Conservation (phyloP, 441 rosid genomes). For the Erysimum pusillum region DNA sequence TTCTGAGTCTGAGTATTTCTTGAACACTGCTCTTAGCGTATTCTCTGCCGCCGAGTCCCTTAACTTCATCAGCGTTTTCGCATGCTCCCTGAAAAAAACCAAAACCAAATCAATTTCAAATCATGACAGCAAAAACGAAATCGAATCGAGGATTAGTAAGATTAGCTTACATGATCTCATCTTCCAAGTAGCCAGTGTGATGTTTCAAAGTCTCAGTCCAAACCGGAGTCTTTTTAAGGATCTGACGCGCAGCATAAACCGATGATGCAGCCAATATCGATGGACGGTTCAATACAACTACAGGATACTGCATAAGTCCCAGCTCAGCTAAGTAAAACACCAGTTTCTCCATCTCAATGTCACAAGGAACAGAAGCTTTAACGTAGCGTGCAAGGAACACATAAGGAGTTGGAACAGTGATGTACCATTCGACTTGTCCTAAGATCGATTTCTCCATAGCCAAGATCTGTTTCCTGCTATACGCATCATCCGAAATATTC, state of each 20-base stretch:
- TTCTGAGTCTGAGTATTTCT: constrained; percentile 54
- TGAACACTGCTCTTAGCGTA: constrained; percentile 53
- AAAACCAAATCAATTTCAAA: neutral
- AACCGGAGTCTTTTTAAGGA: constrained; percentile 49
- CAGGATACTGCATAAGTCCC: constrained; percentile 54
- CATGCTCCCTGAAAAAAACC: constrained; percentile 49
- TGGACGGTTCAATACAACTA: constrained; percentile 45
- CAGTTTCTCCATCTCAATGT: constrained; percentile 60
- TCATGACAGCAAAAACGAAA: neutral
- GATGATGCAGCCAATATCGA: constrained; percentile 65
- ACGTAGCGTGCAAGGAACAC: constrained; percentile 60
- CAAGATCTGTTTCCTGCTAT: constrained; percentile 50
- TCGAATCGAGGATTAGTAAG: too few species aligned
- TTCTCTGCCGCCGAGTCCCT: constrained; percentile 54
- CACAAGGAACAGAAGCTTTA: constrained; percentile 59
- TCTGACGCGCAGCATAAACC: constrained; percentile 60
- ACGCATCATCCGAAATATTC: constrained; percentile 61
- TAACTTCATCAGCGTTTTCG: constrained; percentile 50
- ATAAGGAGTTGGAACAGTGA: constrained; percentile 67
- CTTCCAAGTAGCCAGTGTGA: constrained; percentile 61
- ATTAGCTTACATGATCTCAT: constrained; percentile 51
- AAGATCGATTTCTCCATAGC: constrained; percentile 67
- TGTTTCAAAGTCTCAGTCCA: constrained; percentile 68
- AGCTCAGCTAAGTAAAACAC: constrained; percentile 61
- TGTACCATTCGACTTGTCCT: constrained; percentile 58